Base-by-base conservation (phyloP, 2,329 filamentous ascomycete species). In the Ampelomyces quisqualis region DNA sequence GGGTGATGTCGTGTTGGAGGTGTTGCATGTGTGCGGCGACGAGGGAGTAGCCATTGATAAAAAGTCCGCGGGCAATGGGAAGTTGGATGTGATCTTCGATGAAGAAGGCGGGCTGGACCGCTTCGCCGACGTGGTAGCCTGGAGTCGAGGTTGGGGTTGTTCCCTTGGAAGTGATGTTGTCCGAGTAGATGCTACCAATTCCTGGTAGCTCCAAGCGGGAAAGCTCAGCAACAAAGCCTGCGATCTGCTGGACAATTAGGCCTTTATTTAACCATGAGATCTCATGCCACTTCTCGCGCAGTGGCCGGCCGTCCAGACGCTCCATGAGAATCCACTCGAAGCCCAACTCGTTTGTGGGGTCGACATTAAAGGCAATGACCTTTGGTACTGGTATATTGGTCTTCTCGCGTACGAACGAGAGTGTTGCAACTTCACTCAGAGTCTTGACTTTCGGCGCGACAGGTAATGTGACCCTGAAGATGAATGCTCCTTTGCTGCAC, bases 391-490 rank as follows among this genome's bases (percentile, higher is more conserved):
- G 41, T 3, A 45, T 18, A 13, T 14, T 22, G 5, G 28, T 20
- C 13, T 35, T 26, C 13, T 35, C 22, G 5, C 43, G 38, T 13
- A 60, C 26, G 10, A 39, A 58, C 5, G 45, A 32, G 18, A 61
- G 43, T 2, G 58, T 63, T 1, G 57, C 47, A 22, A 51, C 38
- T 28, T 57, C 57, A 29, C 48, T 56, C 26, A 46, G 17, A 1
- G 49, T 53, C 29, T 50, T 52, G 41, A 43, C 38, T 10, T 30
- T 37, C 7, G 58, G 59, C 7, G 51, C 36, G 2, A 53, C 49
- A 1, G 59, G 55, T 5, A 60, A 32, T 2, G 41, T 27, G 19
- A 55, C 43, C 15, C 59, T 55, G 41, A 64, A 42, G 17, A 63
- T 77, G 43, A 31, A 45, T 2, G 11, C 17, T 10, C 21, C 29